Evolutionary conservation across 345 rosid genomes (phyloP).

Genomic region (Durio zibethinus): DNA sequence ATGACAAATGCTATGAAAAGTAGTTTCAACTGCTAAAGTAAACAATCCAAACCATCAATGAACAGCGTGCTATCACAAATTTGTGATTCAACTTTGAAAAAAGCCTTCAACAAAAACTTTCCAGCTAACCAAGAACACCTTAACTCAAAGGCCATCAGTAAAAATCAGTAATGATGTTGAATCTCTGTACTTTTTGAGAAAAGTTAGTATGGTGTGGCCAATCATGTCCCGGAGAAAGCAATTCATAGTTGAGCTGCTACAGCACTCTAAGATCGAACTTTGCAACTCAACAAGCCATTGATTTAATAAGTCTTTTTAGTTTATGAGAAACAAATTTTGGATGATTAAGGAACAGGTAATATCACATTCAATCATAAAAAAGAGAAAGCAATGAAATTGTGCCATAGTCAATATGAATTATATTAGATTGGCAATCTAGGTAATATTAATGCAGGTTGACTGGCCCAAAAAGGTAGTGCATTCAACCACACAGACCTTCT

Average conservation of each 20-base stretch:
- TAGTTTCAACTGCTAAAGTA: not conserved
- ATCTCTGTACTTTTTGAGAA: not conserved
- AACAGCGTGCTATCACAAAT: not conserved
- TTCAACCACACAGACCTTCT: not conserved
- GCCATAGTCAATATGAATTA: not conserved
- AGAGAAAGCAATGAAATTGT: not conserved
- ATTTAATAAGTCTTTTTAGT: not conserved
- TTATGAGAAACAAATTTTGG: too few relatives aligned
- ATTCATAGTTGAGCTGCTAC: not conserved
- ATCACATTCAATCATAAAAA: not conserved
- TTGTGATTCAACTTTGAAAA: not conserved
- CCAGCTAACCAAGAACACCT: not conserved
- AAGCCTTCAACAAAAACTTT: not conserved
- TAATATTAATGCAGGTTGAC: not conserved
- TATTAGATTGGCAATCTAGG: not conserved
- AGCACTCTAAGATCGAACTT: not conserved
- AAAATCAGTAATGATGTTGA: not conserved
- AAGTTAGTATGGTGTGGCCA: not conserved
- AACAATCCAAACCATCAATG: not conserved
- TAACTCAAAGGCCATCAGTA: not conserved
- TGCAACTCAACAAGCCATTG: not conserved
- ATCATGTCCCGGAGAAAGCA: not conserved
- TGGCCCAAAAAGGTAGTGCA: not conserved
- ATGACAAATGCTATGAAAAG: not conserved
- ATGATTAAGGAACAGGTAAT: not conserved